Evolutionary conservation across 768 basidiomycete species (phyloP).

Genomic region (Naganishia randhawae): DNA sequence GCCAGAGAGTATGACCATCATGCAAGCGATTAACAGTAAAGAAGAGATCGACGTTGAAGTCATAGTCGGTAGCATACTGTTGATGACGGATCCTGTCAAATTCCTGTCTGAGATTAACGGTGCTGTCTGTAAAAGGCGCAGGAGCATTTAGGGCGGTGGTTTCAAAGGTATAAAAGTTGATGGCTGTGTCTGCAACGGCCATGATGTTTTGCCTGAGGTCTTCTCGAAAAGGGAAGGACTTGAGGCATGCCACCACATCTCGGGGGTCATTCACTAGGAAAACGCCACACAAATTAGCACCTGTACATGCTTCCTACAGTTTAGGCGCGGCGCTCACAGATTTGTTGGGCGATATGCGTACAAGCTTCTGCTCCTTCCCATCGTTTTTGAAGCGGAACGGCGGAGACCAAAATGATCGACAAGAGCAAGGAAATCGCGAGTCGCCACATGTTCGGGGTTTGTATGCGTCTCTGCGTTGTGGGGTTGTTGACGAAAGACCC

Average conservation of each 20-base stretch:
- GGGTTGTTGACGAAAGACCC: background rate
- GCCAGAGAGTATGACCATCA: conserved; percentile 64
- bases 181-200: conserved; percentile 55
- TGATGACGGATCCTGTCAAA: conserved; percentile 57
- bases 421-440: background rate
- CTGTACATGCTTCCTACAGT: background rate
- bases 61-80: conserved; percentile 63
- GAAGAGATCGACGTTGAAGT: conserved; percentile 62
- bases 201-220: conserved; percentile 60
- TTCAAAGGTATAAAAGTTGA: conserved; percentile 59
- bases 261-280: conserved; percentile 48
- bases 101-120: conserved; percentile 57
- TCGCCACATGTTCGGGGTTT: background rate
- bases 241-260: conserved; percentile 61
- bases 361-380: conserved; percentile 4
- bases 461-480: background rate
- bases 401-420: background rate
- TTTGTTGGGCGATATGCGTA: background rate
- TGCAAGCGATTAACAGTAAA: conserved; percentile 60
- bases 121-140: conserved; percentile 55
- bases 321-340: background rate
- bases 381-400: background rate
- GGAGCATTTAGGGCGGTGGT: conserved; percentile 57
- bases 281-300: background rate
- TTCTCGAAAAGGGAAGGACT: conserved; percentile 60